phyloP scores from a whole-genome alignment of 768 basidiomycete genomes.

The Lactarius sp. region DNA sequence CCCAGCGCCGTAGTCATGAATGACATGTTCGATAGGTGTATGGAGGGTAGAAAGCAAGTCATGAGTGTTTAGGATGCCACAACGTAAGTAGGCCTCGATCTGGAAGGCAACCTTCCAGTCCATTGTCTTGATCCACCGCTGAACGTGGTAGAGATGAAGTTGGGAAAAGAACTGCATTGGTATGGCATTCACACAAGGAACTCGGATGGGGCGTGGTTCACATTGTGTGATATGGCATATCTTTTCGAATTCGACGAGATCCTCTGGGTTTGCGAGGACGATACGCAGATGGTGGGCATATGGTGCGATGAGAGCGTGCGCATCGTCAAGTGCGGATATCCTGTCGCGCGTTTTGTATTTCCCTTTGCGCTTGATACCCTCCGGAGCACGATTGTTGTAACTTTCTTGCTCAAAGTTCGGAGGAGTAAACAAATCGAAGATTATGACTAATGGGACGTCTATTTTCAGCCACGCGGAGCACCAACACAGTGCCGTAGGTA shows the following conservation, averaged over 20 bases:
- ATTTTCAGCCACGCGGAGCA: background rate
- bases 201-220: constrained; percentile 29
- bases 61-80: constrained; percentile 54
- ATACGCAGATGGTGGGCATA: constrained; percentile 71
- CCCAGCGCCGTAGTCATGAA: constrained; percentile 30
- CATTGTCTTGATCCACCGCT: constrained; percentile 41
- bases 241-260: constrained; percentile 46
- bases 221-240: constrained; percentile 51
- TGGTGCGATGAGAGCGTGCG: constrained; percentile 56
- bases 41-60: constrained; percentile 47
- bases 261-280: constrained; percentile 47
- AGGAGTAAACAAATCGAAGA: constrained; percentile 36
- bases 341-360: constrained; percentile 48
- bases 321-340: constrained; percentile 51
- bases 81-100: constrained; percentile 62
- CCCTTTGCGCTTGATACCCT: constrained; percentile 35
- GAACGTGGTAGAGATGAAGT: constrained; percentile 44
- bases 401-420: constrained; percentile 57
- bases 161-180: constrained; percentile 47
- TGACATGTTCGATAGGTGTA: constrained; percentile 41
- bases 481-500: background rate
- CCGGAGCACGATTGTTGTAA: constrained; percentile 48
- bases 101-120: constrained; percentile 74
- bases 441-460: constrained; percentile 3
- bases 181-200: constrained; percentile 43